Evolutionary conservation across 805 yeast genomes (phyloP), one percentile per base, ranked within the genome.

Genomic region (Candida ipomoeae): DNA sequence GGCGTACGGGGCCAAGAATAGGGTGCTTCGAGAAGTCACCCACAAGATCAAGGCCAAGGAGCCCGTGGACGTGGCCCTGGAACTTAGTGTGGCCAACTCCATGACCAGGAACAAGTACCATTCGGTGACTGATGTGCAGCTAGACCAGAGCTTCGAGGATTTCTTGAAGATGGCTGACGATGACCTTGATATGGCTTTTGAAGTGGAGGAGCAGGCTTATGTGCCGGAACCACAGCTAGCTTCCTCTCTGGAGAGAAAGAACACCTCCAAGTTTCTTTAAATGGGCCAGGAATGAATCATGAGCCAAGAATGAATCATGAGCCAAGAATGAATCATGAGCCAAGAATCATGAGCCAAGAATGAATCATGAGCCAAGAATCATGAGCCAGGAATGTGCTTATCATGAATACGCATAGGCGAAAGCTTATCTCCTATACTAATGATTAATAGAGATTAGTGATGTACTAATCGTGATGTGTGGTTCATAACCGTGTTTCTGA

Each of bases 41-140:
- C 55, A 51, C 2, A 66, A 65, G 46, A 57, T 74, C 32, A 51
- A 62, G 20, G 57, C 55, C 33, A 73, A 73, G 31, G 70, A 68
- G 34, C 63, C 63, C 17, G 69, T 77, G 35, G 81, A 77, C 52
- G 65, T 79, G 6, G 68, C 71, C 10, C 66, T 65, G 20, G 77
- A 74, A 44, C 62, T 80, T 44, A 61, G 56, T 34, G 55, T 70
- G 36, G 71, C 78, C 49, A 74, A 78, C 55, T 66, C 73, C 5
- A 61, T 79, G 51, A 74, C 78, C 36, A 70, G 69, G 46, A 54
- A 65, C 52, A 66, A 61, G 55, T 68, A 67, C 53, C 64, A 59
- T 47, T 58, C 67, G 2, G 64, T 59, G 26, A 60, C 63, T 6
- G 77, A 71, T 48, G 63, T 73, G 33, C 74, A 73, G 46, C 52